Base-by-base conservation (phyloP, 2,329 filamentous ascomycete species). In the Diaporthe capsici region DNA sequence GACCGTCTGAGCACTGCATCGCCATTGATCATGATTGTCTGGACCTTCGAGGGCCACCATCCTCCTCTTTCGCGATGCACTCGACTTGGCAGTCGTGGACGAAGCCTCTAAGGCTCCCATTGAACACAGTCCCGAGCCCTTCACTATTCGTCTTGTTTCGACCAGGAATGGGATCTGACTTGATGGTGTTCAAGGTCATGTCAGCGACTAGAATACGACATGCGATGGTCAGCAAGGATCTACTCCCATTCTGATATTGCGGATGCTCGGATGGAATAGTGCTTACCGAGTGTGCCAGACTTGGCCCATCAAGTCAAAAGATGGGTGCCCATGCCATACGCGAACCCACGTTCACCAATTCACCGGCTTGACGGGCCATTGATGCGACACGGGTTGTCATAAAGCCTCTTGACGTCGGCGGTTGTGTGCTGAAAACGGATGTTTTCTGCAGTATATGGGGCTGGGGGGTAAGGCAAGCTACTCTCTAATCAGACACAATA, bases 171-270 rank as follows among this genome's bases (percentile, higher is more conserved):
- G 49, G 34, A 49, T 28, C 31, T 1, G 49, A 17, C 22, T n/a
- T 70, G 65, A 42, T 28, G 37, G 17, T 42, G 22, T 28, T 39
- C n/a, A 7, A 39, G 8, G 34, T 3, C 37, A n/a, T 53, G 34
- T 42, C 49, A 55, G 49, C 34, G 34, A 28, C 65, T 70, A 55
- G 49, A 55, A 42, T 25, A 42, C 20, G n/a, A 70, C 34, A 55
- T 15, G n/a, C 65, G 15, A 55, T 42, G 65, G 65, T 70, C 65
- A 70, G 65, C 65, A 70, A 70, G 15, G 65, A 55, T 53, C 31
- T 22, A 13, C 8, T 31, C 49, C 22, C 3, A 28, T 7, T 22
- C n/a, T 53, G 49, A 28, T 42, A 10, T 42, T 68, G 65, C 34
- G 65, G 65, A 55, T 55, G 65, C 13, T 51, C 44, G 44, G 47